Evolutionary conservation across 2,329 filamentous ascomycete genomes (phyloP).

Genomic region (Nemania diffusa): DNA sequence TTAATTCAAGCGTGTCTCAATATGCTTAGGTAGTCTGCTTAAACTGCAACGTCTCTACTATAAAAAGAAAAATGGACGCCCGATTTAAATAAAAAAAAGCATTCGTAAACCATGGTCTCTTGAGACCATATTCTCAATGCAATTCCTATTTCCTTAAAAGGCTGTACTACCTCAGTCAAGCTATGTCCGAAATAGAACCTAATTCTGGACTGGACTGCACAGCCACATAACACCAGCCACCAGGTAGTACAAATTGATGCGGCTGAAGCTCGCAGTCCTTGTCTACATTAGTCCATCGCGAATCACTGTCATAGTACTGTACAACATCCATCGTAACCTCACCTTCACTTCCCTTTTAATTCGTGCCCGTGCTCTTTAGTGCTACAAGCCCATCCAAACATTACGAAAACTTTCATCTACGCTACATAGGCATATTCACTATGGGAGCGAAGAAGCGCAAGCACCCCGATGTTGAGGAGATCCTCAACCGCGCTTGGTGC

Average conservation of each 20-base stretch:
- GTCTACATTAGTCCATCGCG: constrained; percentile 13
- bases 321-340: constrained; percentile 8
- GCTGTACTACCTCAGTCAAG: background rate
- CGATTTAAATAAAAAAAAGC: too few species aligned
- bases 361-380: background rate
- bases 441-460: constrained; percentile 94
- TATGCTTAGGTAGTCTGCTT: background rate
- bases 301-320: constrained; percentile 1
- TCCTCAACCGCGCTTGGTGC: constrained; percentile 91
- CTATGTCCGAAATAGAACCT: background rate
- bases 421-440: constrained; percentile 40
- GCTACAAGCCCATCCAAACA: background rate
- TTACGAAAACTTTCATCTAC: background rate
- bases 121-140: background rate
- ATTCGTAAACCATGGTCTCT: too few species aligned
- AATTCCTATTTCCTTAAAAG: background rate
- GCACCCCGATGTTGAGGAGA: constrained; percentile 86
- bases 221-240: background rate
- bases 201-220: too few species aligned
- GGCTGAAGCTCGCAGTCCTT: constrained; percentile 28
- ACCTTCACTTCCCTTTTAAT: background rate
- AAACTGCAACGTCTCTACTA: background rate
- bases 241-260: background rate
- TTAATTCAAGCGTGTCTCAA: background rate
- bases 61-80: too few species aligned